These are phyloP conservation scores for Lasiodiplodia gonubiensis DNA, from an alignment of 2,329 filamentous ascomycete genomes.

Conservation along the genomic window DNA sequence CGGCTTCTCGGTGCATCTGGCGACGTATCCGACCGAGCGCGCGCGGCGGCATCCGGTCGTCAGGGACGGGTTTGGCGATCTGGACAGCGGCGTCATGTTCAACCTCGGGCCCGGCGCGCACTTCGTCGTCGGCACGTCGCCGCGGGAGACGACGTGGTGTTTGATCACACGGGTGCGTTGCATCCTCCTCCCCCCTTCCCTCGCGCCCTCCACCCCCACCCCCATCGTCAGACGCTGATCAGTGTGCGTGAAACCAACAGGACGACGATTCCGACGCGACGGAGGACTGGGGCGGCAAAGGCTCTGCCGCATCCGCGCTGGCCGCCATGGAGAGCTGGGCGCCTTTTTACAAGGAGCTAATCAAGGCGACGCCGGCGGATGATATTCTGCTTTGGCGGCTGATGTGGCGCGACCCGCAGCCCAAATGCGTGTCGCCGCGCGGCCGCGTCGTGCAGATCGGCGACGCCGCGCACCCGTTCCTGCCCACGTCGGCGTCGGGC, in stretches of 20 bases:
- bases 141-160: neutral
- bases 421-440: conserved; percentile 59
- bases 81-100: neutral
- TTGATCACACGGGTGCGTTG: neutral
- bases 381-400: conserved; percentile 60
- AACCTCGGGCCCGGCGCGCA: neutral
- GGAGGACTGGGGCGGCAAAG: neutral
- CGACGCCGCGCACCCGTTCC: conserved; percentile 61
- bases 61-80: neutral
- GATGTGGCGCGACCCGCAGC: conserved; percentile 59
- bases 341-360: neutral
- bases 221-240: neutral
- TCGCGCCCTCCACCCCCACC: too few relatives aligned
- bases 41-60: neutral
- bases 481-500: conserved; percentile 61
- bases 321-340: neutral
- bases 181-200: neutral
- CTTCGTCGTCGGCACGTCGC: neutral
- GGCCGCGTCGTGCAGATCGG: conserved; percentile 59
- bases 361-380: conserved; percentile 36
- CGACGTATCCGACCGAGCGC: neutral
- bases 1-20: neutral
- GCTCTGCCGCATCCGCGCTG: neutral
- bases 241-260: neutral
- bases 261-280: neutral